These are phyloP conservation scores for Oryza glumipatula DNA, from an alignment of 176 grass and related monocot genomes.

Conservation along the genomic window DNA sequence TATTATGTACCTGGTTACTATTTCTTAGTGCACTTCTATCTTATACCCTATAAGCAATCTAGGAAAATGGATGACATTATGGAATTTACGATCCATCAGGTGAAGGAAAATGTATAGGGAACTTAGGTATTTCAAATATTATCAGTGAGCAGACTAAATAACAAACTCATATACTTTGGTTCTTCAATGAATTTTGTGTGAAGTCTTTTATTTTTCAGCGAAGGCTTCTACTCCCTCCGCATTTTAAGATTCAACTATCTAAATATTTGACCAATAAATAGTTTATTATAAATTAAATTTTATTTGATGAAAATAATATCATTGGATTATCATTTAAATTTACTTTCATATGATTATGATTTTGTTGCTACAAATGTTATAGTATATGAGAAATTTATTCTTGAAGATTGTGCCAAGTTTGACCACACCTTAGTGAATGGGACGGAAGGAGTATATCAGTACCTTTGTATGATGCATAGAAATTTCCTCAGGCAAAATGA, in stretches of 20 bases:
- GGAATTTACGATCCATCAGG: neutral
- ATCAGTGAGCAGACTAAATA: neutral
- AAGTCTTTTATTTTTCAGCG: neutral
- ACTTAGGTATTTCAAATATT: neutral
- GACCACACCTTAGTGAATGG: too few relatives aligned
- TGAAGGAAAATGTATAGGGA: constrained; percentile 12
- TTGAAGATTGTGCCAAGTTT: too few relatives aligned
- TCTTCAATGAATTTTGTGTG: neutral
- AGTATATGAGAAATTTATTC: too few relatives aligned
- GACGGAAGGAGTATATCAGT: neutral
- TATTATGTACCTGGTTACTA: neutral
- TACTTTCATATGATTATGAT: too few relatives aligned
- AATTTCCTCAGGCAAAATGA: neutral
- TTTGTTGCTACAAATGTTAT: too few relatives aligned
- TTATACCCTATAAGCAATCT: constrained; percentile 2
- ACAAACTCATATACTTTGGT: neutral
- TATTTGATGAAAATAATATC: too few relatives aligned
- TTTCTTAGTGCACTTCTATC: neutral
- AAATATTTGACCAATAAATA: too few relatives aligned
- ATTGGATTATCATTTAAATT: too few relatives aligned
- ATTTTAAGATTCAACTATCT: too few relatives aligned
- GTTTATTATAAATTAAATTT: too few relatives aligned
- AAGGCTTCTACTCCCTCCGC: neutral
- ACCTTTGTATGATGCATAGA: neutral
- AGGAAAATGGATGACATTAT: neutral